These are phyloP conservation scores for Populus davidiana DNA, from an alignment of 345 rosid genomes.

Conservation along the genomic window DNA sequence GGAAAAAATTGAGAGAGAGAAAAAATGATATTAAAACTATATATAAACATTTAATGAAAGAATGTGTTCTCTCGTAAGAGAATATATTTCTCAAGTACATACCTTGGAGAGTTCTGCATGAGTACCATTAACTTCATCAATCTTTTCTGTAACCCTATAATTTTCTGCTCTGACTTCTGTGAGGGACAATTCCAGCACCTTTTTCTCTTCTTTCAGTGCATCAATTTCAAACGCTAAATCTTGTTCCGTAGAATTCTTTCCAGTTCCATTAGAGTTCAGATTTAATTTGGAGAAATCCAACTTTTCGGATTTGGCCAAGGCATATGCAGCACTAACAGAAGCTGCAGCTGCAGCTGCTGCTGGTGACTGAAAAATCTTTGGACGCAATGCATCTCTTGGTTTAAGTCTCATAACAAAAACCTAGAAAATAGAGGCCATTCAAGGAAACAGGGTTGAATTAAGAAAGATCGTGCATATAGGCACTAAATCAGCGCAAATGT, in stretches of 20 bases:
- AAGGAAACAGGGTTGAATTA: constrained; percentile 5
- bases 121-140: constrained; percentile 63
- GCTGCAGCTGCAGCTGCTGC: constrained; percentile 99
- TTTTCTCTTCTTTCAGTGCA: constrained; percentile 67
- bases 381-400: constrained; percentile 57
- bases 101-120: constrained; percentile 82
- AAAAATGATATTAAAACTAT: background rate
- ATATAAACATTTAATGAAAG: background rate
- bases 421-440: constrained; percentile 31
- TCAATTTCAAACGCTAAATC: constrained; percentile 47
- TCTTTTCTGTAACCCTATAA: constrained; percentile 57
- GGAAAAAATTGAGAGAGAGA: background rate
- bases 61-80: background rate
- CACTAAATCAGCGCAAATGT: constrained; percentile 3
- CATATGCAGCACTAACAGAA: constrained; percentile 95
- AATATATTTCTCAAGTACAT: constrained; percentile 7
- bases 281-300: constrained; percentile 45
- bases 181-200: constrained; percentile 49
- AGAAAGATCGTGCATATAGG: background rate
- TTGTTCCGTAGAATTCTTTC: constrained; percentile 28
- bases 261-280: constrained; percentile 38
- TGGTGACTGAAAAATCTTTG: constrained; percentile 83
- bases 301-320: constrained; percentile 79
- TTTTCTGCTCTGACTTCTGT: constrained; percentile 61
- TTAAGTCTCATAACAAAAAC: constrained; percentile 77